phyloP scores from a whole-genome alignment of 2,329 filamentous ascomycete species.

The Pseudogymnoascus sp. region DNA sequence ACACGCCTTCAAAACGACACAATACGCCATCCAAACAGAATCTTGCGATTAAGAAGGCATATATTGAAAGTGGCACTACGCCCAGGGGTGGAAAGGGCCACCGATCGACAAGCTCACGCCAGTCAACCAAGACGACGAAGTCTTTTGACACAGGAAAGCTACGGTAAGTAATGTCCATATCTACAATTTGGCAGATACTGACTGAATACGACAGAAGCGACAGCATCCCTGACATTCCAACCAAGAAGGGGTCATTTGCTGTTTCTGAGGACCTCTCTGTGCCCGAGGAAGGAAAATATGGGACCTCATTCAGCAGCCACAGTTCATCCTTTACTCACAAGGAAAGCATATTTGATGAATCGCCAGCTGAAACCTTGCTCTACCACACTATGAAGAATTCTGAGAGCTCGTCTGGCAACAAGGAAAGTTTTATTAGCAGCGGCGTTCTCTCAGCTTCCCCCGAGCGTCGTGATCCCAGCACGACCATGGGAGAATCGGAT shows the following conservation, averaged over 20 bases:
- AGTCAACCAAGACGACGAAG: not conserved
- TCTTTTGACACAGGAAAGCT: not conserved
- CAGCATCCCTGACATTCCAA: not conserved
- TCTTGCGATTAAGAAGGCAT: not conserved
- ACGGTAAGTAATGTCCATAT: not conserved
- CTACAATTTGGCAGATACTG: not conserved
- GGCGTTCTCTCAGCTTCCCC: not conserved
- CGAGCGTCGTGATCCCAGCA: not conserved
- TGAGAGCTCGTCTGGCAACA: not conserved
- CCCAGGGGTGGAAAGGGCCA: not conserved
- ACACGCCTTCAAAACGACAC: not conserved
- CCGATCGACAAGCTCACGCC: not conserved
- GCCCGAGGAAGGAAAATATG: not conserved
- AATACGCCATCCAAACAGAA: not conserved
- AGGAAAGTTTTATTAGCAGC: not conserved
- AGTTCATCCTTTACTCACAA: constrained; percentile 2
- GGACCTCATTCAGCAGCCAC: not conserved
- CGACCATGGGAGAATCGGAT: not conserved
- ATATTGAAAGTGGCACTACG: not conserved
- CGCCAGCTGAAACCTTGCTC: not conserved
- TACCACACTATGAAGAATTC: not conserved
- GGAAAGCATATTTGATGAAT: not conserved
- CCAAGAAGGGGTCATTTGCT: not conserved
- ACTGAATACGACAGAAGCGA: not conserved
- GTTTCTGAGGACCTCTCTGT: not conserved